These are phyloP conservation scores for Phycomyces blakesleeanus DNA, from an alignment of 192 early-diverging fungal species.

Conservation along the genomic window DNA sequence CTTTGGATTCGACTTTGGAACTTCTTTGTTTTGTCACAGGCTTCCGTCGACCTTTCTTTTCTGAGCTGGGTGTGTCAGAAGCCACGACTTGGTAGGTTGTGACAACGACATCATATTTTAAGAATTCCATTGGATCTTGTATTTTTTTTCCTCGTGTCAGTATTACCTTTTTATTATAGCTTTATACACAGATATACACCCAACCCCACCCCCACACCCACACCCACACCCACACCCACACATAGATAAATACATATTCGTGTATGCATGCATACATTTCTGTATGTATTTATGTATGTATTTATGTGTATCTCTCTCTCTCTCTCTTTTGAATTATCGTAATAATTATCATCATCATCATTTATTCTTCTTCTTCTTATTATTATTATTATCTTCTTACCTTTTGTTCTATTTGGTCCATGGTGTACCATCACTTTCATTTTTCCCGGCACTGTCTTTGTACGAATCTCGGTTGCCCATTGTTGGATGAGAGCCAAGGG, in stretches of 20 bases:
- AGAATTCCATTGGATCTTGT: conserved; percentile 11
- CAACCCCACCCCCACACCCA: too few species aligned
- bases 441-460: conserved; percentile 25
- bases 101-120: conserved; percentile 40
- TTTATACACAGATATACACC: too few species aligned
- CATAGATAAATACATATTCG: too few species aligned
- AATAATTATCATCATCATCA: too few species aligned
- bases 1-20: not conserved
- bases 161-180: too few species aligned
- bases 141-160: too few species aligned
- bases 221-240: too few species aligned
- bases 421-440: conserved; percentile 35
- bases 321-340: too few species aligned
- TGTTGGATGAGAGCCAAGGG: conserved; percentile 38
- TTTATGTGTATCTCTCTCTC: too few species aligned
- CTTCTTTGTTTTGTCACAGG: too few species aligned
- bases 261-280: too few species aligned
- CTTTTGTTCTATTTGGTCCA: conserved; percentile 27
- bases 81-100: conserved; percentile 39
- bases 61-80: conserved; percentile 20
- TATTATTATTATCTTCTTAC: not conserved
- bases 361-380: not conserved
- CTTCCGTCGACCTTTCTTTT: conserved; percentile 15
- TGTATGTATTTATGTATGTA: too few species aligned
- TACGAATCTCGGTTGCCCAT: conserved; percentile 36